Percentiles rank a stretch among this genome's conserved stretches.
These are phyloP conservation scores for Sphenostylis stenocarpa DNA, from an alignment of 306 rosid species.

Conservation along the genomic window DNA sequence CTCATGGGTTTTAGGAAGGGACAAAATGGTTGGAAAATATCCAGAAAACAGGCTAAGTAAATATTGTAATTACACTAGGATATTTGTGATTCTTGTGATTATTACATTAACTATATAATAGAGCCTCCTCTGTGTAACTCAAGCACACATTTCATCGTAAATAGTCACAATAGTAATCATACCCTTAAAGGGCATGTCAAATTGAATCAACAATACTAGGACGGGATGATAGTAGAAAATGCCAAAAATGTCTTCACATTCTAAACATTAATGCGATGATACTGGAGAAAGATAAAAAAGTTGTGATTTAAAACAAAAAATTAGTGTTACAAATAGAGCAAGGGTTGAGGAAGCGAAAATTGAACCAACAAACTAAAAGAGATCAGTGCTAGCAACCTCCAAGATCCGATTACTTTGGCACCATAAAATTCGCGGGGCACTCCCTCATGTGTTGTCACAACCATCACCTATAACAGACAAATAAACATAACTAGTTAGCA, in stretches of 20 bases:
- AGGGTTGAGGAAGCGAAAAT: conserved; percentile 3
- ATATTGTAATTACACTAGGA: neutral
- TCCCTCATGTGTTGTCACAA: conserved; percentile 98
- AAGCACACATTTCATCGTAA: neutral
- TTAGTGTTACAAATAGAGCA: conserved; percentile 4
- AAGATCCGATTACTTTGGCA: conserved; percentile 88
- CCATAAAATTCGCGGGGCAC: conserved; percentile 90
- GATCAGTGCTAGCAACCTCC: conserved; percentile 61
- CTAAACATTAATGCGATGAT: neutral
- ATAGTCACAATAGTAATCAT: conserved; percentile 9
- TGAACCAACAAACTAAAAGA: conserved; percentile 13
- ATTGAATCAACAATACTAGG: neutral
- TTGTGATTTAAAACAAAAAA: neutral
- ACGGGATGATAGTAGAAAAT: neutral
- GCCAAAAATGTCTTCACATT: neutral
- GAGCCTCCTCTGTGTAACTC: neutral
- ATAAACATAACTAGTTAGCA: conserved; percentile 26
- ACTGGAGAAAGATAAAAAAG: neutral
- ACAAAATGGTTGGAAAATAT: neutral
- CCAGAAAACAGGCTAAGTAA: neutral
- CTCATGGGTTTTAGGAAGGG: neutral
- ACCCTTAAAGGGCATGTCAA: neutral
- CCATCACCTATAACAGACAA: conserved; percentile 71
- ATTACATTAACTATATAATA: neutral
- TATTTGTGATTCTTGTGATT: neutral